Conservation (phyloP, 306 rosid genomes). For the Prunus padus region DNA sequence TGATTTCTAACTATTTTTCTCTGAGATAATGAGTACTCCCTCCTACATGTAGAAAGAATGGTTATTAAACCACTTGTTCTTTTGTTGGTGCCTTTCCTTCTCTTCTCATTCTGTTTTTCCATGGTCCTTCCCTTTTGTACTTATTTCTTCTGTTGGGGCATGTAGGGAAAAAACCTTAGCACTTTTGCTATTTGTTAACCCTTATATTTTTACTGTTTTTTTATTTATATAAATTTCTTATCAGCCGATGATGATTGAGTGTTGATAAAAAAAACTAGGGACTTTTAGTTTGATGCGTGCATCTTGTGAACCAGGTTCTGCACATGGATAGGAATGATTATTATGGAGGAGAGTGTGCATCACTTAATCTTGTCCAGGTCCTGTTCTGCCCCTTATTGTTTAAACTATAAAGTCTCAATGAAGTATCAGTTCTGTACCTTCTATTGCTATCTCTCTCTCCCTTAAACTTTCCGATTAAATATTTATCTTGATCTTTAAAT, state of each 20-base stretch:
- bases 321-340: slow-evolving; percentile 98
- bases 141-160: neutral
- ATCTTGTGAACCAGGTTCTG: slow-evolving; percentile 56
- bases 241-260: neutral
- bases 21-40: neutral
- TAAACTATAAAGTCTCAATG: neutral
- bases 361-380: slow-evolving; percentile 88
- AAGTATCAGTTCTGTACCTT: neutral
- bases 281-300: neutral
- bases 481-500: slow-evolving; percentile 13
- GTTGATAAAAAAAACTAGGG: neutral
- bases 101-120: neutral
- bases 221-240: no score
- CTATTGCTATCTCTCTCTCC: neutral
- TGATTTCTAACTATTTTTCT: neutral
- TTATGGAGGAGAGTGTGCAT: slow-evolving; percentile 92
- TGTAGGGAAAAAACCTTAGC: no score
- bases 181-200: neutral
- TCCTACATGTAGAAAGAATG: neutral
- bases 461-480: neutral
- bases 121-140: neutral
- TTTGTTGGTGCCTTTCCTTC: neutral
- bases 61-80: neutral
- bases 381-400: neutral
- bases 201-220: neutral